Evolutionary conservation across 108 stramenopile genomes (phyloP).

Genomic region (Cyclotella baltica): DNA sequence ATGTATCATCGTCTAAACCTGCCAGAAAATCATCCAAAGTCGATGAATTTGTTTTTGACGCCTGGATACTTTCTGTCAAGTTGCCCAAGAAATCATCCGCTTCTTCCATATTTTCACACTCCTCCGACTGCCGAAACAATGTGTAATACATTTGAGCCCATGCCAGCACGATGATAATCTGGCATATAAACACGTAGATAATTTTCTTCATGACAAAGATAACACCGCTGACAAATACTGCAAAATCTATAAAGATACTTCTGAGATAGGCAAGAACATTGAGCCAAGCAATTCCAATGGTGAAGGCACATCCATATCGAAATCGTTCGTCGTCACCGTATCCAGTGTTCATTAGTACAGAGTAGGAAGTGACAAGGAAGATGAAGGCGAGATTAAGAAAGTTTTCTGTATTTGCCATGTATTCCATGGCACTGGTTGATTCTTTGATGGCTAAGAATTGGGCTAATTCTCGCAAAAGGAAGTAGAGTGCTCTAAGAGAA

Average conservation of each 20-base stretch:
- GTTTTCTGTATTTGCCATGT: slow-evolving; percentile 73
- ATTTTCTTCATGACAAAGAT: slow-evolving; percentile 72
- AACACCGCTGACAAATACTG: slow-evolving; percentile 85
- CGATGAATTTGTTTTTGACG: not conserved
- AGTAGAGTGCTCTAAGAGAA: slow-evolving; percentile 67
- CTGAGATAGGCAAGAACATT: slow-evolving; percentile 82
- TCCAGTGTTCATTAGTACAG: slow-evolving; percentile 64
- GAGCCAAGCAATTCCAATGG: slow-evolving; percentile 71
- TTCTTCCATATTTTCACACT: slow-evolving; percentile 39
- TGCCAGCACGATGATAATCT: slow-evolving; percentile 73
- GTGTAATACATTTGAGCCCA: slow-evolving; percentile 88
- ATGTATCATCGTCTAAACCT: slow-evolving; percentile 15
- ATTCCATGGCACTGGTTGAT: slow-evolving; percentile 57
- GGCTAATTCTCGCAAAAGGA: slow-evolving; percentile 73
- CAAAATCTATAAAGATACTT: slow-evolving; percentile 80
- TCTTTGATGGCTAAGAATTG: slow-evolving; percentile 62
- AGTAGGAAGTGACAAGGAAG: slow-evolving; percentile 67
- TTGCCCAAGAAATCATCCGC: not conserved
- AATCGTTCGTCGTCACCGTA: slow-evolving; percentile 52
- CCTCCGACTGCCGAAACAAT: slow-evolving; percentile 59
- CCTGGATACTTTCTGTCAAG: not conserved
- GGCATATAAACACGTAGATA: slow-evolving; percentile 73
- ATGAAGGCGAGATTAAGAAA: slow-evolving; percentile 78
- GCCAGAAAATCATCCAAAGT: not conserved
- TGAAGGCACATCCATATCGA: slow-evolving; percentile 70